These are phyloP conservation scores for Hypoxylon perforatum DNA, from an alignment of 495 filamentous ascomycete species.

Conservation along the genomic window DNA sequence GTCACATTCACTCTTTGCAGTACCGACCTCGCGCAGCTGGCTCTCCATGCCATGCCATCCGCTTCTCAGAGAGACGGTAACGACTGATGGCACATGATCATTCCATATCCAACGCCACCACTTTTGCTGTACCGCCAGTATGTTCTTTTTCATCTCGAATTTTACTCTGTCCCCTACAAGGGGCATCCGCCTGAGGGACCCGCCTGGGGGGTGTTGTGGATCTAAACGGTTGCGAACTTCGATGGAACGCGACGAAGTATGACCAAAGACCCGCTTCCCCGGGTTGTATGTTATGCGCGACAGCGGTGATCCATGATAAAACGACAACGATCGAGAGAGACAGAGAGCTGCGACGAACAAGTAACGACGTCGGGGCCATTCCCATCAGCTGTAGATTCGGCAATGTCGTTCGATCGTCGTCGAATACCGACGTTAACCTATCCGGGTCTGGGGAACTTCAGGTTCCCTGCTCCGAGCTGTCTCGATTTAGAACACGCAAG, in stretches of 20 bases:
- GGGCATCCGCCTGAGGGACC: no score
- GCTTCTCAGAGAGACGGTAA: background rate
- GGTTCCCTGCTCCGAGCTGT: constrained; percentile 1
- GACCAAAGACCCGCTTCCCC: constrained; percentile 9
- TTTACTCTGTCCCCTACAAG: background rate
- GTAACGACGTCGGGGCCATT: background rate
- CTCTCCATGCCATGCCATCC: background rate
- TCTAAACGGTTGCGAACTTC: background rate
- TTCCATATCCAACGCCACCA: background rate
- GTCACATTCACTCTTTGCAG: background rate
- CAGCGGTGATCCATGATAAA: constrained; percentile 14
- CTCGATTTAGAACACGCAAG: constrained; percentile 9
- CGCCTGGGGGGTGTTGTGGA: background rate
- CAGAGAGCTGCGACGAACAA: constrained; percentile 8
- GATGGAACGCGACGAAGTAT: background rate
- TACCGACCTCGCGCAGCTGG: background rate
- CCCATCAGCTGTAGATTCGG: background rate
- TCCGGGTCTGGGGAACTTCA: constrained; percentile 19
- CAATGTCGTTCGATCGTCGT: constrained; percentile 16
- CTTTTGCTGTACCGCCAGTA: background rate
- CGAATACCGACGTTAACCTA: constrained; percentile 17
- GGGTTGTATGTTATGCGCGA: constrained; percentile 20
- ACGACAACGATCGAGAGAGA: background rate
- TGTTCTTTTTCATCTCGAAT: background rate
- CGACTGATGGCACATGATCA: background rate